These are phyloP conservation scores for Stephania yunnanensis DNA, from an alignment of 164 flowering plant genomes.

Conservation along the genomic window DNA sequence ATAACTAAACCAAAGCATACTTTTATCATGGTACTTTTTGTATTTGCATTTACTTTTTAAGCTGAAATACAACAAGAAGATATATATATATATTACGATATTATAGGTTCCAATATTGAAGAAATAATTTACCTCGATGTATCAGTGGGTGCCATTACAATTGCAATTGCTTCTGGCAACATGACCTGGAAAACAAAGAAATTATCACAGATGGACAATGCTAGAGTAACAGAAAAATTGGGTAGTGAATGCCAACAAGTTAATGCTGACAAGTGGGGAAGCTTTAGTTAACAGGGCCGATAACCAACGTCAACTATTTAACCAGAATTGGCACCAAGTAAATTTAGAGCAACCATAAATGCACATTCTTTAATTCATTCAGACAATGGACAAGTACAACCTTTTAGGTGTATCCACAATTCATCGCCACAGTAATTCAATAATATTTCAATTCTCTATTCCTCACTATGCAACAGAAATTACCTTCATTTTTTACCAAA, in stretches of 20 bases:
- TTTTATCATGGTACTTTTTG: no score
- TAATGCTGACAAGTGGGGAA: neutral
- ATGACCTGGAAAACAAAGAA: constrained; percentile 45
- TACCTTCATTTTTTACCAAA: neutral
- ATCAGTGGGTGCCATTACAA: constrained; percentile 94
- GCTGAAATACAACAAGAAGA: no score
- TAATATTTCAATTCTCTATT: neutral
- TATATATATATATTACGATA: neutral
- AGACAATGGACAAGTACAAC: neutral
- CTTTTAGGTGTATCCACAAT: neutral
- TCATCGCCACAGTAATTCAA: neutral
- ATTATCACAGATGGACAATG: neutral
- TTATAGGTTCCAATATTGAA: no score
- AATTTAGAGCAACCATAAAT: neutral
- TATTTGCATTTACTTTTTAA: no score
- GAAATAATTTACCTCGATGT: constrained; percentile 45
- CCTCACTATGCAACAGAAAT: neutral
- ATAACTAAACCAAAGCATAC: neutral
- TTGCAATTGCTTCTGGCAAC: constrained; percentile 92
- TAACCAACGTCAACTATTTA: neutral
- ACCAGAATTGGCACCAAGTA: neutral
- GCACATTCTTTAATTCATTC: neutral
- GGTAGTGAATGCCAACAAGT: neutral
- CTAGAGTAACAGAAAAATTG: neutral
- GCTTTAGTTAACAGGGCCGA: neutral